Evolutionary conservation across 1,139 yeast species (phyloP).

Genomic region (Geotrichum armillariae): DNA sequence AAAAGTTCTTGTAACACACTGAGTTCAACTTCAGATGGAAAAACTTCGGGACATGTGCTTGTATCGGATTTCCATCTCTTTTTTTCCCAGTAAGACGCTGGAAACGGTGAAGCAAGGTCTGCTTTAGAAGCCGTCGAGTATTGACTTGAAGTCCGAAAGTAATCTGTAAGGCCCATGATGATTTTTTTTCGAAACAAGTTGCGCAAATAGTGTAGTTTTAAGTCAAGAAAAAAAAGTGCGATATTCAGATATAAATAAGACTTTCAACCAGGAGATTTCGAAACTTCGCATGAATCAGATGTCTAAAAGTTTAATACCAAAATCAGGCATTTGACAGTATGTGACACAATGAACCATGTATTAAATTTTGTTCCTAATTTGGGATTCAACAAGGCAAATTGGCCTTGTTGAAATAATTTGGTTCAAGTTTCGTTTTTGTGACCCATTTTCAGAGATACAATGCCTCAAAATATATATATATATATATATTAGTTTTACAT

Average conservation of each 20-base stretch:
- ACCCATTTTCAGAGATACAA: too few relatives aligned
- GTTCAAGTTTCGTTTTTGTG: too few relatives aligned
- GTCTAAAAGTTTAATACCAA: not conserved
- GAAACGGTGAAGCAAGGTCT: not conserved
- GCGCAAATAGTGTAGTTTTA: not conserved
- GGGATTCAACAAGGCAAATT: too few relatives aligned
- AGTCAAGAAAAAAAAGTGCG: not conserved
- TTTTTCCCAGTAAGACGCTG: conserved; percentile 9
- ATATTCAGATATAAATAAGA: too few relatives aligned
- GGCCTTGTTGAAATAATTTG: too few relatives aligned
- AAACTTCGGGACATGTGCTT: conserved; percentile 7
- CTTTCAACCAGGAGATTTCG: not conserved
- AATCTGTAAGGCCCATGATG: conserved; percentile 17
- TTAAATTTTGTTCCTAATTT: too few relatives aligned
- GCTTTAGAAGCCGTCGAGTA: not conserved
- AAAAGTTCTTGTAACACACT: conserved; percentile 18
- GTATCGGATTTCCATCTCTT: conserved; percentile 8
- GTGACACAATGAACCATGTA: too few relatives aligned
- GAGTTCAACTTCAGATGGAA: conserved; percentile 20
- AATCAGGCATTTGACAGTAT: too few relatives aligned
- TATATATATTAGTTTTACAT: too few relatives aligned
- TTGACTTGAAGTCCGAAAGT: conserved; percentile 2
- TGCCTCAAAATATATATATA: too few relatives aligned
- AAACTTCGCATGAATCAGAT: conserved; percentile 1
- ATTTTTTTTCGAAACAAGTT: not conserved